These are phyloP conservation scores for Kwoniella heveanensis DNA, from an alignment of 768 basidiomycete species.

Conservation along the genomic window DNA sequence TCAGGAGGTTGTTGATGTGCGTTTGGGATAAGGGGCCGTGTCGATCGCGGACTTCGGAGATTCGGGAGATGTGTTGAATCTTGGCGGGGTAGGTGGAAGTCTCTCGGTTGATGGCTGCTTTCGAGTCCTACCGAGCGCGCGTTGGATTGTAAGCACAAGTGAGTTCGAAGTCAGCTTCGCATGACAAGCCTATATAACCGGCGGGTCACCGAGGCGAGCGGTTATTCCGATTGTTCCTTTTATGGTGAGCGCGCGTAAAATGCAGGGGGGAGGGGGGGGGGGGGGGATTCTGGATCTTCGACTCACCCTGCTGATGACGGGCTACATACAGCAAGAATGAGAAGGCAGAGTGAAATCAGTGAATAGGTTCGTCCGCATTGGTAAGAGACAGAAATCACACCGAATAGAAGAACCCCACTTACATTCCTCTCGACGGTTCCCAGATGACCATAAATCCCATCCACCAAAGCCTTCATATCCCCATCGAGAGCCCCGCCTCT, in stretches of 20 bases:
- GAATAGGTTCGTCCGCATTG: too few relatives aligned
- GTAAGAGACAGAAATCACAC: neutral
- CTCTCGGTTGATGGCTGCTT: constrained; percentile 49
- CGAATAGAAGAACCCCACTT: constrained; percentile 11
- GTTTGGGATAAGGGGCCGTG: constrained; percentile 24
- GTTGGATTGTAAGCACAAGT: too few relatives aligned
- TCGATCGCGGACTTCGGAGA: constrained; percentile 39
- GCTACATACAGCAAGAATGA: too few relatives aligned
- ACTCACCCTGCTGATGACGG: constrained; percentile 48
- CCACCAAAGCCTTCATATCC: constrained; percentile 45
- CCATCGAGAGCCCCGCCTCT: constrained; percentile 24
- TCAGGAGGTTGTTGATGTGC: constrained; percentile 37
- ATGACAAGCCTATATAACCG: too few relatives aligned
- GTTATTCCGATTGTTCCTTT: too few relatives aligned
- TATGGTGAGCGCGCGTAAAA: too few relatives aligned
- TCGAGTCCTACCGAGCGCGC: constrained; percentile 35
- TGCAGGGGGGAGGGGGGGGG: too few relatives aligned
- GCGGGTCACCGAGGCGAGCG: too few relatives aligned
- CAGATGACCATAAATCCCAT: constrained; percentile 46
- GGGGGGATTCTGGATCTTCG: too few relatives aligned
- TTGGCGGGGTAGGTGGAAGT: constrained; percentile 31
- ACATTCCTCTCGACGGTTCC: constrained; percentile 51
- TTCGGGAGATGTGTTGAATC: constrained; percentile 32
- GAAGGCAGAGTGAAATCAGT: too few relatives aligned
- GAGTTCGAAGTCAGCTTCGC: neutral